Conservation (phyloP, 306 rosid species). For the Cercis canadensis region DNA sequence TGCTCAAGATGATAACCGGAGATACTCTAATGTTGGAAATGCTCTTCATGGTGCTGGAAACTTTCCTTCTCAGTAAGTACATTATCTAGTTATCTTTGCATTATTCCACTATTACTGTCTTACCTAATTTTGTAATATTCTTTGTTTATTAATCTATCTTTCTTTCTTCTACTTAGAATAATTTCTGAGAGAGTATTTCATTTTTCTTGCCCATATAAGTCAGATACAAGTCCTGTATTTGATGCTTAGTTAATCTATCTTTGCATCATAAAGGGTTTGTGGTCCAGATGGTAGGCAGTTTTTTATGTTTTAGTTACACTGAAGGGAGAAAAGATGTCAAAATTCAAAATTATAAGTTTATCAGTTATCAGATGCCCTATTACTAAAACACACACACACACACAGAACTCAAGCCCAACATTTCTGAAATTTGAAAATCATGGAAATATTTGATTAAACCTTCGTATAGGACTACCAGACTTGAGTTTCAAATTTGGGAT, state of each 20-base stretch:
- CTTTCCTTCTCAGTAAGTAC: conserved; percentile 68
- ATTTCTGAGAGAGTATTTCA: too few species aligned
- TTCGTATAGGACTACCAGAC: too few species aligned
- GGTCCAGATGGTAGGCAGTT: too few species aligned
- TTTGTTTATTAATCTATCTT: not conserved
- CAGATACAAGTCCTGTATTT: conserved; percentile 21
- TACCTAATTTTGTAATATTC: conserved; percentile 11
- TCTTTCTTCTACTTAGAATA: conserved; percentile 5
- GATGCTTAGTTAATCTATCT: not conserved
- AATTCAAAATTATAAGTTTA: too few species aligned
- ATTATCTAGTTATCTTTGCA: not conserved
- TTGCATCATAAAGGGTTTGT: too few species aligned
- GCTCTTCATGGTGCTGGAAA: conserved; percentile 42
- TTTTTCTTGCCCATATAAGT: conserved; percentile 3
- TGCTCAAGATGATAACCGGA: conserved; percentile 68
- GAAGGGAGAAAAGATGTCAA: too few species aligned
- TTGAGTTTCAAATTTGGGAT: not conserved
- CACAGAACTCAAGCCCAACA: too few species aligned
- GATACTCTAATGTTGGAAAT: conserved; percentile 76
- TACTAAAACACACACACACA: too few species aligned
- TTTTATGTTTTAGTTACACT: too few species aligned
- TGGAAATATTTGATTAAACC: too few species aligned
- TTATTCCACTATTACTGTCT: not conserved
- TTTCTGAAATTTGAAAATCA: too few species aligned
- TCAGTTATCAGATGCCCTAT: too few species aligned